Evolutionary conservation across 495 filamentous ascomycete species (phyloP).

Genomic region (Aspergillus bridgeri): DNA sequence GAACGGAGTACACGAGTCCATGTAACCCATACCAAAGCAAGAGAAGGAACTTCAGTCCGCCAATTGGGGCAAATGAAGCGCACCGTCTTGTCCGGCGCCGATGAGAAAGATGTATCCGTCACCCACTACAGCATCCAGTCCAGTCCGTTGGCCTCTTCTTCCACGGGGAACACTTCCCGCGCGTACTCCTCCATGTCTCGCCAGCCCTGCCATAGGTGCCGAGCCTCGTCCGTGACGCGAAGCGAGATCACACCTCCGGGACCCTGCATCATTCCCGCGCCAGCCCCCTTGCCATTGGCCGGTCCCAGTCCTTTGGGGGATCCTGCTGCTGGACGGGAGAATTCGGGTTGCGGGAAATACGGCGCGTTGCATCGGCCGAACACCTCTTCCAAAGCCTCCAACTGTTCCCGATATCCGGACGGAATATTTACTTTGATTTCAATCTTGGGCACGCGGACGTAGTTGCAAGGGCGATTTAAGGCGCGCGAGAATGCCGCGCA

Average conservation of each 20-base stretch:
- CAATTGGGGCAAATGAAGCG: not conserved
- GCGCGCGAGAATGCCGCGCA: constrained; percentile 76
- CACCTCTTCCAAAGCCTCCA: constrained; percentile 64
- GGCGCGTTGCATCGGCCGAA: constrained; percentile 61
- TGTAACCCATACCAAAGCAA: not conserved
- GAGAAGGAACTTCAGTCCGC: not conserved
- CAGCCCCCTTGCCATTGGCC: constrained; percentile 60
- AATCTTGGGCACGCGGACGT: constrained; percentile 68
- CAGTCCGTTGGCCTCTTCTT: constrained; percentile 89
- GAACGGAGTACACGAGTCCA: not conserved
- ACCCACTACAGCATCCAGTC: constrained; percentile 80
- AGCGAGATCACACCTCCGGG: constrained; percentile 49
- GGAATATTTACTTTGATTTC: constrained; percentile 84
- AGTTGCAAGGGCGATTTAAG: constrained; percentile 72
- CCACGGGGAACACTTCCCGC: constrained; percentile 87
- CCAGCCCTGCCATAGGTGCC: constrained; percentile 85
- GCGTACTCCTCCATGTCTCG: constrained; percentile 94
- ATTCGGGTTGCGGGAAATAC: constrained; percentile 58
- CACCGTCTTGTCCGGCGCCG: not conserved
- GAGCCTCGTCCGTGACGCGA: constrained; percentile 65
- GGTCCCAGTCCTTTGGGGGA: constrained; percentile 54
- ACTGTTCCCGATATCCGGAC: constrained; percentile 82
- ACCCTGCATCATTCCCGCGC: constrained; percentile 54
- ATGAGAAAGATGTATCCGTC: not conserved
- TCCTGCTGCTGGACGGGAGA: constrained; percentile 43